Base-by-base conservation (phyloP, 1,284 basidiomycete species). In the Ceraceosorus bombacis region DNA sequence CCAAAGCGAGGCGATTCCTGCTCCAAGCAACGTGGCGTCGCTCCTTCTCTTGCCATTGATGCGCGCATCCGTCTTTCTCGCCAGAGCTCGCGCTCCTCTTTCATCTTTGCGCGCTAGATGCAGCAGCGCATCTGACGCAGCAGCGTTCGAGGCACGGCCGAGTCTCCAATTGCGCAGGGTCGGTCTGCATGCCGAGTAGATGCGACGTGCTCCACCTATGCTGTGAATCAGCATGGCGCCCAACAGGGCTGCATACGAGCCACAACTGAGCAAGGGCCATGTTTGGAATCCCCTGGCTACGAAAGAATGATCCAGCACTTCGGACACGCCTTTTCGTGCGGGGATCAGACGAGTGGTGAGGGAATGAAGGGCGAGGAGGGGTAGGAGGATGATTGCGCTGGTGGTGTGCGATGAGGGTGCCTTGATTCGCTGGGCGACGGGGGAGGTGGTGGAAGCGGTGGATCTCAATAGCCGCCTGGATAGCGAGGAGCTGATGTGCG, bases 291-390 rank as follows among this genome's bases (percentile, higher is more conserved):
- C 67, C 17, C 55, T 54, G 7, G 65, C 55, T 9, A 76, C 73
- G 57, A 69, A 72, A n/a, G 64, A 57, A 58, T 71, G 66, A 39
- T 75, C 74, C 3, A 74, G 62, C 51, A 72, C 67, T 6, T 68
- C 65, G 2, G 73, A 71, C 1, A 69, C 70, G 12, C 74, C 59
- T 7, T 53, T 51, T 8, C 49, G 56, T 1, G 70, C 59, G 1
- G 73, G 71, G 0, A 67, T 51, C 36, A 74, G 15, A 12, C 74
- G 68, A 51, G 74, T 73, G 54, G 66, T 51, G 12, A 57, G 56
- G 0, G 65, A 63, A 55, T 76, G 74, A 38, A 66, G 60, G 0
- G 66, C 6, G 0, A 65, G 60, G 10, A 63, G 49, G 0, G 73
- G 71, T 6, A 63, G 49, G 10, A 76, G 59, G 5, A 69, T 9